A percentile compares a stretch with the other conserved stretches of the same genome.
These are phyloP conservation scores for Boechera retrofracta DNA, from an alignment of 345 rosid genomes.

Conservation along the genomic window DNA sequence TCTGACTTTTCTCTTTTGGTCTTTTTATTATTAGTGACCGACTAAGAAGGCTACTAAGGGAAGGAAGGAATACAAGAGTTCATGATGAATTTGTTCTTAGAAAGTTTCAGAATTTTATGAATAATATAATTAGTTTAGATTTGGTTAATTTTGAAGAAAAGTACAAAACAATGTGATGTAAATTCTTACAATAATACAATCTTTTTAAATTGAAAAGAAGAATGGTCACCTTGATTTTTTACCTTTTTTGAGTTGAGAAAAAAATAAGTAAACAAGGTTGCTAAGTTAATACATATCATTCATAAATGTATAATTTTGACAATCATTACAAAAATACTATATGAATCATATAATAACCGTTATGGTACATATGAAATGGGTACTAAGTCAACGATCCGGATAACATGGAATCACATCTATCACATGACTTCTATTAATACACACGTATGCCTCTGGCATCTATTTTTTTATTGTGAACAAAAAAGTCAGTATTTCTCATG, in stretches of 20 bases:
- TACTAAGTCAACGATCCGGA: slow-evolving; percentile 44
- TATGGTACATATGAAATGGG: slow-evolving; percentile 12
- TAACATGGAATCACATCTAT: slow-evolving; percentile 43
- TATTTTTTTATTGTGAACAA: background rate
- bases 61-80: background rate
- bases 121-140: background rate
- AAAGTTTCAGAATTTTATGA: background rate
- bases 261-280: background rate
- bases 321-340: background rate
- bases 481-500: background rate
- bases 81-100: background rate
- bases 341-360: background rate
- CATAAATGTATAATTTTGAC: background rate
- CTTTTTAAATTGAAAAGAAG: background rate
- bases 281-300: background rate
- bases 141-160: background rate
- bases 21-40: slow-evolving; percentile 11
- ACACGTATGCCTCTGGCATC: slow-evolving; percentile 27
- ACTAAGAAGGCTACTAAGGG: slow-evolving; percentile 14
- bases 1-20: slow-evolving; percentile 32
- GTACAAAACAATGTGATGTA: background rate
- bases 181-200: slow-evolving; percentile 3
- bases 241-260: background rate
- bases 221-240: background rate
- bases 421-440: slow-evolving; percentile 44